phyloP scores from a whole-genome alignment of 1,284 basidiomycete genomes.

The Puccinia coronata region DNA sequence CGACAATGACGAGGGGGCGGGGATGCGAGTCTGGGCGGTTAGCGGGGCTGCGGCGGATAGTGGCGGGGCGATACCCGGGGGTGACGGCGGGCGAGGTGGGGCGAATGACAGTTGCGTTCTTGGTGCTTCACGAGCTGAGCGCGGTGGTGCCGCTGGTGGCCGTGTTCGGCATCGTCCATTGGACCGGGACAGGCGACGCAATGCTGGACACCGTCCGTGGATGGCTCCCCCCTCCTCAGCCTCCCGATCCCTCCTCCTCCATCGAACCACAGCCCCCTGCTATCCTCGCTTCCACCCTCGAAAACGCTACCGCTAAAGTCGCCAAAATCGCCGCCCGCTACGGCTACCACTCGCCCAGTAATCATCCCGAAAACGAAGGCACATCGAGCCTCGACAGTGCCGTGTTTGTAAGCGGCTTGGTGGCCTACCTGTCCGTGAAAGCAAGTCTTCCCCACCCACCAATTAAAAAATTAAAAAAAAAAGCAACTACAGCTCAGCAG shows the following conservation, averaged over 20 bases:
- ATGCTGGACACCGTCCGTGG: conserved; percentile 62
- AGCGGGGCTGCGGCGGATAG: not conserved
- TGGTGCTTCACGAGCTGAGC: conserved; percentile 81
- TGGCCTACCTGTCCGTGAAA: conserved; percentile 18
- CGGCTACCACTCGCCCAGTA: not conserved
- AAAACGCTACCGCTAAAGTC: conserved; percentile 11
- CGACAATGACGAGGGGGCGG: too few relatives aligned
- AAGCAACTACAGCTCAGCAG: too few relatives aligned
- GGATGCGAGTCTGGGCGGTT: too few relatives aligned
- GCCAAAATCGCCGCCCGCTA: not conserved
- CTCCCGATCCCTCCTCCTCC: not conserved
- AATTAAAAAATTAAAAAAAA: too few relatives aligned
- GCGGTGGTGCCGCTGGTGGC: conserved; percentile 75
- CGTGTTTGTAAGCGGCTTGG: conserved; percentile 12
- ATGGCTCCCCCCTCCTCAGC: not conserved
- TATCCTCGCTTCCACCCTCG: not conserved
- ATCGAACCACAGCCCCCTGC: not conserved
- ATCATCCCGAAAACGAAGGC: too few relatives aligned
- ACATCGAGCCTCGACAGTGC: not conserved
- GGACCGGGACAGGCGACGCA: conserved; percentile 71
- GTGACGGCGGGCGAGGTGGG: conserved; percentile 68
- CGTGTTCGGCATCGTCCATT: conserved; percentile 72
- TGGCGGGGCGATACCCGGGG: not conserved
- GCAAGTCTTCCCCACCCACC: not conserved
- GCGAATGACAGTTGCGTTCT: conserved; percentile 76